Evolutionary conservation across 1,284 basidiomycete species (phyloP).

Genomic region (Leccinum subspadiceum): DNA sequence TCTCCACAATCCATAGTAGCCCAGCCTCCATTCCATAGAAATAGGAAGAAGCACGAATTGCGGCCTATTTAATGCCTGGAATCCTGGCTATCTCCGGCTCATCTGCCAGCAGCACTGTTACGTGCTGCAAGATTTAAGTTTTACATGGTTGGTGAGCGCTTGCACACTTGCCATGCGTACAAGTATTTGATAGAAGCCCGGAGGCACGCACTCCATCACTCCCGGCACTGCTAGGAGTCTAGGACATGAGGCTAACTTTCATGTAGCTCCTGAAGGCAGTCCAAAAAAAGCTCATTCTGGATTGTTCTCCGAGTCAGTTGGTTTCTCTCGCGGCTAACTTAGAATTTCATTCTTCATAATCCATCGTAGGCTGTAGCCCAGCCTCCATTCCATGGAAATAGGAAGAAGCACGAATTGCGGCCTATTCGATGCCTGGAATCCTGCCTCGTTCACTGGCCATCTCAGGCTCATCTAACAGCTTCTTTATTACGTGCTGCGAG

Average conservation of each 20-base stretch:
- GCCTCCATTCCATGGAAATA: not conserved
- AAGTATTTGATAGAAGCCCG: too few relatives aligned
- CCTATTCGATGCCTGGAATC: not conserved
- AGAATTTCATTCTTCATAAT: not conserved
- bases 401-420: not conserved
- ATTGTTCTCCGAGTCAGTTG: too few relatives aligned
- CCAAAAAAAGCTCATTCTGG: too few relatives aligned
- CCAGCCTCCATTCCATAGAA: not conserved
- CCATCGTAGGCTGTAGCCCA: not conserved
- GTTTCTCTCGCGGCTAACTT: too few relatives aligned
- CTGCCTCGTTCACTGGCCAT: not conserved
- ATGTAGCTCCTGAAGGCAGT: too few relatives aligned
- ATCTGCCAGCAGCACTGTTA: not conserved
- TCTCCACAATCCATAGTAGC: not conserved
- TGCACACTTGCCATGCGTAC: too few relatives aligned
- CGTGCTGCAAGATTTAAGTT: too few relatives aligned
- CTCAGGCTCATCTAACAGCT: not conserved
- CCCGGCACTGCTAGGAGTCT: too few relatives aligned
- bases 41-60: too few relatives aligned
- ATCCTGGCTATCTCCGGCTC: not conserved
- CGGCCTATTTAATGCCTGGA: not conserved
- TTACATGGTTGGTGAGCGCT: too few relatives aligned
- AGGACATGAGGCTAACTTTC: not conserved
- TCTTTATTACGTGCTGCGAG: too few relatives aligned
- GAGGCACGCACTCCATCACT: not conserved